Evolutionary conservation across 164 flowering plant species (phyloP), one percentile per base, ranked within the genome.

Genomic region (Pachysandra terminalis): DNA sequence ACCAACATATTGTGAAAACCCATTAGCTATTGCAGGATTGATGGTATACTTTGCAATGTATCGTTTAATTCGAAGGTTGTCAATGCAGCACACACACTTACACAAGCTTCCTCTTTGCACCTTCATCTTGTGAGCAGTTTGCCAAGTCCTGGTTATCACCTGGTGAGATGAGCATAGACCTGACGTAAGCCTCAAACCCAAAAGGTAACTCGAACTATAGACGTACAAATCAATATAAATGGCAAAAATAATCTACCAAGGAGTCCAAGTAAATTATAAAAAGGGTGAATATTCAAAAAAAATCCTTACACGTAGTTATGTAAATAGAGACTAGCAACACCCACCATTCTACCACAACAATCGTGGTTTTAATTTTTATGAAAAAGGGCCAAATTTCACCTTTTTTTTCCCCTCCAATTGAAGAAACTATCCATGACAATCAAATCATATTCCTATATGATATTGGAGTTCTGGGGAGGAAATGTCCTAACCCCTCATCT

Each of bases 121-220:
- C 79, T 93, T 93, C 98, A 93, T 93, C 81, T 96, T 93, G 81
- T 90, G 87, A 27, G 99, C 96, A 75, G 99, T 93, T 82, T 96
- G 99, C 99, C 99, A 96, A 26, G 98, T 93, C 76, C 99, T 80
- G 64, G 75, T 59, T 73, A 96, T 89, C 64, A 95, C 99, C 98
- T 95, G 79, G 58, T 24, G 65, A 56, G 21, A 59, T 61, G 74
- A 59, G 58, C 19, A 66, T 56, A 26, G 28, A 41, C 68, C 69
- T 19, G 53, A 54, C 19, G 6, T 55, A 59, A 71, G 65, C 52
- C n/a, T 52, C 54, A 24, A 10, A 21, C 52, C 52, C 32, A 62
- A 56, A 51, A 45, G 21, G 40, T 16, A 65, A 1, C 21, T 21
- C 13, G 19, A 19, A 61, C 12, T 40, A 56, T 10, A n/a, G n/a